phyloP scores from a whole-genome alignment of 2,329 filamentous ascomycete species.

The Lecanicillium sp. region DNA sequence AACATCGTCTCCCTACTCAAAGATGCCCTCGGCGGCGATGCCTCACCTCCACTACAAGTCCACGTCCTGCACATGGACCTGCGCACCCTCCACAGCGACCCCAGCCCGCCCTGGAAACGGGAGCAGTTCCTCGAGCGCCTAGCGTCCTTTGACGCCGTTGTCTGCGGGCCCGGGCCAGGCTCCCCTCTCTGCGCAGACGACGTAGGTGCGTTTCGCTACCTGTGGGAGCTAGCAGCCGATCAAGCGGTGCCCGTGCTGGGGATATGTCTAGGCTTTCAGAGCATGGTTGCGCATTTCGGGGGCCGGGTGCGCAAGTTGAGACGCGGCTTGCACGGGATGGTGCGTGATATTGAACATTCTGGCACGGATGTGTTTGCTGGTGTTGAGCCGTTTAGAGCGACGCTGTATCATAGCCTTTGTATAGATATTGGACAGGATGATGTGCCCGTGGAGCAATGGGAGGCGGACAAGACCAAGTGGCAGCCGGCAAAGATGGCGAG shows the following conservation, averaged over 20 bases:
- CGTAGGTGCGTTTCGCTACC: slow-evolving; percentile 68
- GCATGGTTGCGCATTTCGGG: slow-evolving; percentile 61
- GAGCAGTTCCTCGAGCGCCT: slow-evolving; percentile 32
- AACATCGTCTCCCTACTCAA: slow-evolving; percentile 82
- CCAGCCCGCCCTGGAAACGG: slow-evolving; percentile 33
- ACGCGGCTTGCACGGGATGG: slow-evolving; percentile 76
- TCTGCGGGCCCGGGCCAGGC: slow-evolving; percentile 86
- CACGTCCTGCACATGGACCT: slow-evolving; percentile 28
- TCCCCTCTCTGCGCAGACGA: slow-evolving; percentile 64
- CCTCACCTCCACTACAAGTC: slow-evolving; percentile 39
- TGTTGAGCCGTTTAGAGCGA: slow-evolving; percentile 55
- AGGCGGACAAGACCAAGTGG: slow-evolving; percentile 29
- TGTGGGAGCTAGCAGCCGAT: slow-evolving; percentile 60
- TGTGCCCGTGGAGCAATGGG: slow-evolving; percentile 27
- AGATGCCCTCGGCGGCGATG: slow-evolving; percentile 56
- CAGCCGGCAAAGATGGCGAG: slow-evolving; percentile 21
- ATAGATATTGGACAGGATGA: slow-evolving; percentile 44
- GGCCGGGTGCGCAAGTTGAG: slow-evolving; percentile 56
- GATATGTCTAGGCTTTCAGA: slow-evolving; percentile 86
- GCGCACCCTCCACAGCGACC: slow-evolving; percentile 59
- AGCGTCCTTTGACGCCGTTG: slow-evolving; percentile 67
- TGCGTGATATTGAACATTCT: slow-evolving; percentile 57
- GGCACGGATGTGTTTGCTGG: slow-evolving; percentile 56
- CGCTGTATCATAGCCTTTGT: slow-evolving; percentile 65
- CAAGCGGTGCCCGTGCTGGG: slow-evolving; percentile 70